Conservation (phyloP, 1,284 basidiomycete species). For the Naganishia sp. region DNA sequence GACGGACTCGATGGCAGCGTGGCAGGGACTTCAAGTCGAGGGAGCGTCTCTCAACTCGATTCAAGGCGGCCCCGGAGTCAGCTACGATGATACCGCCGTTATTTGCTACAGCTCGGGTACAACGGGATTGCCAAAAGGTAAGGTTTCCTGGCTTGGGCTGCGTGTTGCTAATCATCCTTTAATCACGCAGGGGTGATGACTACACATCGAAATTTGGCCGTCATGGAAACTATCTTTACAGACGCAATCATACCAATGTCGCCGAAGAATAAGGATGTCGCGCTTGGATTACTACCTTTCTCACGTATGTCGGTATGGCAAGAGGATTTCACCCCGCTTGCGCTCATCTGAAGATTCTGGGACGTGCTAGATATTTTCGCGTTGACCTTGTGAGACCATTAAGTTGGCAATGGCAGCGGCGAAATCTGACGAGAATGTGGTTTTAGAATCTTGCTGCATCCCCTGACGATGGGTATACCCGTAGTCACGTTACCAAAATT, state of each 20-base stretch:
- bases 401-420: too few species aligned
- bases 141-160: neutral
- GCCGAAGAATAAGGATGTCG: slow-evolving; percentile 54
- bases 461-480: slow-evolving; percentile 62
- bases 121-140: slow-evolving; percentile 51
- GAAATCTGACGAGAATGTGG: neutral
- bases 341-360: neutral
- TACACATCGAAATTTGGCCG: slow-evolving; percentile 28
- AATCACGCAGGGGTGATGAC: slow-evolving; percentile 25
- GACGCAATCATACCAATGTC: slow-evolving; percentile 54
- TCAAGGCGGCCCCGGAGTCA: neutral
- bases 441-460: slow-evolving; percentile 60
- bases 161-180: neutral
- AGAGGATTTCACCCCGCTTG: neutral
- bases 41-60: neutral
- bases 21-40: slow-evolving; percentile 31
- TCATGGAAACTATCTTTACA: slow-evolving; percentile 54
- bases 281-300: slow-evolving; percentile 65
- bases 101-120: slow-evolving; percentile 71
- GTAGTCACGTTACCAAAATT: slow-evolving; percentile 72
- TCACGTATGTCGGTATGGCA: slow-evolving; percentile 39
- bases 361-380: slow-evolving; percentile 25
- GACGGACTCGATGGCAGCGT: slow-evolving; percentile 23
- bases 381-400: slow-evolving; percentile 20
- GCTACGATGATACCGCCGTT: slow-evolving; percentile 59